Conservation (phyloP, 495 filamentous ascomycete species). For the Aspergillus indologenus region DNA sequence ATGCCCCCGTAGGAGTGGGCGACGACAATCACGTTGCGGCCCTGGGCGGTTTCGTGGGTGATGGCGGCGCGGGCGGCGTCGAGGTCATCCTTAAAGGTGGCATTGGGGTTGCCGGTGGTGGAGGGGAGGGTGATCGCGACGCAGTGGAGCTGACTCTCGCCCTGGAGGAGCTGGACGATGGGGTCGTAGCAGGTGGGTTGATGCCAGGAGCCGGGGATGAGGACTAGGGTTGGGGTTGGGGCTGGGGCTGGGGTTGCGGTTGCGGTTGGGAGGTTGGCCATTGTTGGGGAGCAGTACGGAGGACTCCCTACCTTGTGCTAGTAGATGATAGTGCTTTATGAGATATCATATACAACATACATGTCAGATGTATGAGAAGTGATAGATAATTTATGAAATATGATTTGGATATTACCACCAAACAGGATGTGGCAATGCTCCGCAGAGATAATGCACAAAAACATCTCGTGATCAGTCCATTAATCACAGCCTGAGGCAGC, state of each 20-base stretch:
- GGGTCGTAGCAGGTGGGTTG: slow-evolving; percentile 36
- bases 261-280: too few species aligned
- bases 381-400: too few species aligned
- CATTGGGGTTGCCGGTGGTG: slow-evolving; percentile 33
- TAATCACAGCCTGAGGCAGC: too few species aligned
- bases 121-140: slow-evolving; percentile 34
- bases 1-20: slow-evolving; percentile 53
- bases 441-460: too few species aligned
- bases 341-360: too few species aligned
- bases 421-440: too few species aligned
- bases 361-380: too few species aligned
- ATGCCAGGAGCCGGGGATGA: slow-evolving; percentile 51
- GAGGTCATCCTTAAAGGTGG: slow-evolving; percentile 36
- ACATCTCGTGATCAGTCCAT: too few species aligned
- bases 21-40: slow-evolving; percentile 45
- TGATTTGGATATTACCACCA: too few species aligned
- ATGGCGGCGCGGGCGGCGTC: slow-evolving; percentile 36
- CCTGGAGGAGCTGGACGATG: slow-evolving; percentile 36
- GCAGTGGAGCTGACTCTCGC: slow-evolving; percentile 24
- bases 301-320: too few species aligned
- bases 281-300: too few species aligned
- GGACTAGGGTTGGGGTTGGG: slow-evolving; percentile 32
- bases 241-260: not conserved
- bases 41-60: slow-evolving; percentile 28
- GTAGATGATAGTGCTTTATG: too few species aligned